Evolutionary conservation across 371 early-diverging fungal genomes (phyloP), one percentile per base, ranked within the genome.

Genomic region (Enterocytospora artemiae): DNA sequence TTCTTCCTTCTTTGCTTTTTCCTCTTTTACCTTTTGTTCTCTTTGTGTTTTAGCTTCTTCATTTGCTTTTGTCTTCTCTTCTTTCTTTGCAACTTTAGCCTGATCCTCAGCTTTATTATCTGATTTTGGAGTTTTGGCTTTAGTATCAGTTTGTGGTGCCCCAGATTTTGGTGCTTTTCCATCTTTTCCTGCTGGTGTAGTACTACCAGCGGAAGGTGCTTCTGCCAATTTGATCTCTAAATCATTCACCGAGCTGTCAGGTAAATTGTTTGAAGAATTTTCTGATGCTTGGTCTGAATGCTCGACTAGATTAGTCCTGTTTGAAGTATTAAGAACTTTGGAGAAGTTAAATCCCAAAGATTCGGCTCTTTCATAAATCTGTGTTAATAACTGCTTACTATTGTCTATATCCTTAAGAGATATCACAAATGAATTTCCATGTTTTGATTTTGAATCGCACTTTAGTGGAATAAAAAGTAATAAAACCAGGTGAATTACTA

Each of bases 361-460:
- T 24, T 12, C 2, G 3, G 59, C 59, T 37, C 46, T 59, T 9
- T 59, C 49, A 48, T 59, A 59, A n/a, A 59, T 59, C 59, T 59
- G 46, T 2, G 30, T 5, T 37, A 59, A 27, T 3, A 59, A 24
- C 14, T 4, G 7, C 30, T 46, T 59, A 20, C 20, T 36, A 12
- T 9, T 24, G 20, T 46, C 33, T 22, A 59, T 48, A 36, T 59
- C 59, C 7, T 46, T 48, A 7, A 59, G 27, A 18, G 5, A 18
- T 2, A 59, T 59, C 12, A 59, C 3, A 45, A 59, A 59, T 32
- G 45, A 5, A n/a, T 25, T 59, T 3, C 46, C 39, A 7, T 31
- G 5, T 31, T 31, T 27, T 24, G n/a, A n/a, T n/a, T n/a, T n/a
- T n/a, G n/a, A n/a, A n/a, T n/a, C n/a, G n/a, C n/a, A n/a, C n/a